phyloP scores from a whole-genome alignment of 2,329 filamentous ascomycete species.

The Exophiala lecanii-corni region DNA sequence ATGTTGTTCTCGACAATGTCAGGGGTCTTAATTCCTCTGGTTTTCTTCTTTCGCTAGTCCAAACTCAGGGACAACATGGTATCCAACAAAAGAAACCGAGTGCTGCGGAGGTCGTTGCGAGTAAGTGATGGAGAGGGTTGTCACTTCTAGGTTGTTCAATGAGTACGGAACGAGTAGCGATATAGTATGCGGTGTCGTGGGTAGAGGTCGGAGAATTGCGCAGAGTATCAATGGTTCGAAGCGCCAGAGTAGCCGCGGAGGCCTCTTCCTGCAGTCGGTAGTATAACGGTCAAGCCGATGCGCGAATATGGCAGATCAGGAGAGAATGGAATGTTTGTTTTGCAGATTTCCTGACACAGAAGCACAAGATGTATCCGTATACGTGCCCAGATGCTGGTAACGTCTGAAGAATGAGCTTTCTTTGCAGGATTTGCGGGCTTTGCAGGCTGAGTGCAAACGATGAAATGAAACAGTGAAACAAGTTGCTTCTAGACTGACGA shows the following conservation, averaged over 20 bases:
- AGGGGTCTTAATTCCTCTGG: no score
- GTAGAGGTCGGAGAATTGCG: no score
- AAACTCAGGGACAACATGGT: no score
- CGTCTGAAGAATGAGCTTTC: not conserved
- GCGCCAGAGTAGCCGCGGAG: conserved; percentile 21
- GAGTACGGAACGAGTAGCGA: no score
- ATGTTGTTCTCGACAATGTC: no score
- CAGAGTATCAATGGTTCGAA: not conserved
- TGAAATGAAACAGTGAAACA: conserved; percentile 19
- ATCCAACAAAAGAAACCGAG: no score
- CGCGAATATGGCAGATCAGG: not conserved
- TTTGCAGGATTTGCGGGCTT: no score
- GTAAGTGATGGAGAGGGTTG: no score
- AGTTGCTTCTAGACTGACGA: conserved; percentile 7
- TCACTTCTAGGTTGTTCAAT: no score
- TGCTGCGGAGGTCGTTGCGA: no score
- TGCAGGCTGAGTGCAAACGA: no score
- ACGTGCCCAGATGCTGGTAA: not conserved
- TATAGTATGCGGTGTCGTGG: no score
- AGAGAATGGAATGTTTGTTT: not conserved
- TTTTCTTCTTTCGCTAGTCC: conserved; percentile 8
- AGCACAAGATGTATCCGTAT: conserved; percentile 1
- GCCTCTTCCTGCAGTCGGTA: conserved; percentile 15
- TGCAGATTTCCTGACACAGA: not conserved
- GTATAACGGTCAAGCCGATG: conserved; percentile 7